Conservation (phyloP, 805 yeast genomes). For the Wickerhamiella azymoides region DNA sequence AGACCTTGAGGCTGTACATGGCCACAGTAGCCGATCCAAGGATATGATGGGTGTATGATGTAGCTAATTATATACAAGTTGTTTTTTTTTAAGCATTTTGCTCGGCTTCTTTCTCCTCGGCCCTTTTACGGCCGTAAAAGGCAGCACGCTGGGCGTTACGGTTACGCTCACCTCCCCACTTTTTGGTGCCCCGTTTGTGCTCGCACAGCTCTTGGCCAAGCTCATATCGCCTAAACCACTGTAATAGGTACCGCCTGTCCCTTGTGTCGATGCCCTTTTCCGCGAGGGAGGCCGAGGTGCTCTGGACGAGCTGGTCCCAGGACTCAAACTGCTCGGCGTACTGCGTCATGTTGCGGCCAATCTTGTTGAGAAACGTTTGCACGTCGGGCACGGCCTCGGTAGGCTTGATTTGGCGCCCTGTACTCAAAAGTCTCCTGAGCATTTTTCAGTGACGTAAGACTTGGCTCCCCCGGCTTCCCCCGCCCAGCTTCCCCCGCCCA, state of each 20-base stretch:
- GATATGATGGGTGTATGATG: not conserved
- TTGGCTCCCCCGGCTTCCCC: not conserved
- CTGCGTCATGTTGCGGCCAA: slow-evolving; percentile 65
- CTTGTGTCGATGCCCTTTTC: slow-evolving; percentile 62
- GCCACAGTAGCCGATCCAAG: slow-evolving; percentile 12
- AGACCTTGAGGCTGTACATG: slow-evolving; percentile 29
- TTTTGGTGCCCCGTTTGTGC: slow-evolving; percentile 55
- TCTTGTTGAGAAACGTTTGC: slow-evolving; percentile 52
- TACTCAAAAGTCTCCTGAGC: slow-evolving; percentile 1
- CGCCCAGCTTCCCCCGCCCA: not conserved
- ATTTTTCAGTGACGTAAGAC: not conserved
- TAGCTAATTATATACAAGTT: not conserved
- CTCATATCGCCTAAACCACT: slow-evolving; percentile 56
- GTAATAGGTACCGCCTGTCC: slow-evolving; percentile 50
- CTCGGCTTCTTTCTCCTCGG: slow-evolving; percentile 21
- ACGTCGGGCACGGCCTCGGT: slow-evolving; percentile 51
- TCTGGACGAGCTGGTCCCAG: slow-evolving; percentile 54
- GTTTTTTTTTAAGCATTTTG: not conserved
- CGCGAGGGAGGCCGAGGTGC: slow-evolving; percentile 45
- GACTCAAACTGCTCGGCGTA: slow-evolving; percentile 55
- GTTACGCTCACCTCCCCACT: slow-evolving; percentile 78
- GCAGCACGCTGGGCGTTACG: slow-evolving; percentile 49
- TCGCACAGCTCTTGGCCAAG: slow-evolving; percentile 43
- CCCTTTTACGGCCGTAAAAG: slow-evolving; percentile 22
- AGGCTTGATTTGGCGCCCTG: slow-evolving; percentile 24